phyloP scores from a whole-genome alignment of 345 rosid genomes.

The Citrus australasica region DNA sequence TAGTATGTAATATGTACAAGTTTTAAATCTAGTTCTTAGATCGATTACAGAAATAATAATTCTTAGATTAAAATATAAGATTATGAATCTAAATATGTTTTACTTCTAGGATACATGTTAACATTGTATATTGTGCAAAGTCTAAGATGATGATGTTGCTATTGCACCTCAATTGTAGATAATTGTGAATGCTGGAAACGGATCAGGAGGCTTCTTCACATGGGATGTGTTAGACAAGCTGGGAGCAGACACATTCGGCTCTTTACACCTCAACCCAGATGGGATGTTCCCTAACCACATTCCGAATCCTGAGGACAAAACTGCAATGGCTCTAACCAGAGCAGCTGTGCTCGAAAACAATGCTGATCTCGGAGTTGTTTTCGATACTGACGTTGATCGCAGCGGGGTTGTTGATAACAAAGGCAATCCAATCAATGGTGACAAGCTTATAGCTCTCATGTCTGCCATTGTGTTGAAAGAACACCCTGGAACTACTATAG shows the following conservation, averaged over 20 bases:
- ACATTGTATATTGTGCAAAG: background rate
- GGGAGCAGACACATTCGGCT: slow-evolving; percentile 89
- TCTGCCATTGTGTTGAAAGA: slow-evolving; percentile 78
- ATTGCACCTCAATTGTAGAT: slow-evolving; percentile 38
- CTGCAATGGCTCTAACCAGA: slow-evolving; percentile 81
- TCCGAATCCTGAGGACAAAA: slow-evolving; percentile 87
- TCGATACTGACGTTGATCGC: slow-evolving; percentile 92
- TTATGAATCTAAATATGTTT: background rate
- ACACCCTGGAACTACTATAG: slow-evolving; percentile 74
- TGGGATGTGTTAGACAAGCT: slow-evolving; percentile 86
- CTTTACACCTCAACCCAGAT: slow-evolving; percentile 76
- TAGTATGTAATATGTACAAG: no score
- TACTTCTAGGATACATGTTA: background rate
- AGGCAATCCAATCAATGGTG: slow-evolving; percentile 87
- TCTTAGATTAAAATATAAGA: no score
- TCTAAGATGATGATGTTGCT: background rate
- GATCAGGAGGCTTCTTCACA: slow-evolving; percentile 94
- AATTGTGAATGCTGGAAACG: slow-evolving; percentile 87
- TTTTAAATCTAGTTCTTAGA: no score
- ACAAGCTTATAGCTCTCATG: slow-evolving; percentile 87
- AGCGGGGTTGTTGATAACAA: slow-evolving; percentile 79
- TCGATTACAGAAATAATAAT: no score
- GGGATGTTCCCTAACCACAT: slow-evolving; percentile 96
- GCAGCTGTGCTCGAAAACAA: slow-evolving; percentile 66
- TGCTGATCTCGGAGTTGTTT: slow-evolving; percentile 91